phyloP scores from a whole-genome alignment of 331 rosid genomes.

The Phaseolus coccineus region DNA sequence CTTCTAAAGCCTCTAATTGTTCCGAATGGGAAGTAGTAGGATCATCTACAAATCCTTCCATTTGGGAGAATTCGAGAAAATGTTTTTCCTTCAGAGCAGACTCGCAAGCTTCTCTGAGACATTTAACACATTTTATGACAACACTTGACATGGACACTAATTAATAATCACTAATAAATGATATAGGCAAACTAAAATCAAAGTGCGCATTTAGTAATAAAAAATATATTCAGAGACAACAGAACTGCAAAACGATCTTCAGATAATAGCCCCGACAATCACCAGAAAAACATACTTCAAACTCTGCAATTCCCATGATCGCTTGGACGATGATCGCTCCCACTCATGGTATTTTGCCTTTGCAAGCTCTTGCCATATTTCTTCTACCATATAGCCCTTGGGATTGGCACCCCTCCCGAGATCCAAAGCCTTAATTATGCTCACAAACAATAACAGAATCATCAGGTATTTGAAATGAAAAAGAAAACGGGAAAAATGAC shows the following conservation, averaged over 20 bases:
- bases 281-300: slow-evolving; percentile 76
- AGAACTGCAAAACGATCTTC: slow-evolving; percentile 30
- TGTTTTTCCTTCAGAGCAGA: slow-evolving; percentile 72
- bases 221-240: slow-evolving; percentile 19
- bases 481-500: neutral
- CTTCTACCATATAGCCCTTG: slow-evolving; percentile 80
- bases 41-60: slow-evolving; percentile 76
- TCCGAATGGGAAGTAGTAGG: slow-evolving; percentile 45
- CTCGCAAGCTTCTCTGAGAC: slow-evolving; percentile 84
- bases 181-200: slow-evolving; percentile 19
- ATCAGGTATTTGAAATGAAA: slow-evolving; percentile 1
- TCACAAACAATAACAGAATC: slow-evolving; percentile 31
- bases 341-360: slow-evolving; percentile 88
- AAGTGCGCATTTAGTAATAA: neutral
- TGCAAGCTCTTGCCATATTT: slow-evolving; percentile 92
- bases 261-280: slow-evolving; percentile 54
- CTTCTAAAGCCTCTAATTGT: slow-evolving; percentile 63
- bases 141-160: neutral
- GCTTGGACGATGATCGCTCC: slow-evolving; percentile 70
- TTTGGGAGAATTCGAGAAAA: slow-evolving; percentile 46
- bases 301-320: slow-evolving; percentile 84
- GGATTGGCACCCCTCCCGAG: slow-evolving; percentile 91
- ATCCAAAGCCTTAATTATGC: slow-evolving; percentile 82
- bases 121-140: slow-evolving; percentile 37
- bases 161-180: neutral